A percentile compares a stretch with the other conserved stretches of the same genome.
These are phyloP conservation scores for Adenanthera pavonina DNA, from an alignment of 306 rosid species.

Conservation along the genomic window DNA sequence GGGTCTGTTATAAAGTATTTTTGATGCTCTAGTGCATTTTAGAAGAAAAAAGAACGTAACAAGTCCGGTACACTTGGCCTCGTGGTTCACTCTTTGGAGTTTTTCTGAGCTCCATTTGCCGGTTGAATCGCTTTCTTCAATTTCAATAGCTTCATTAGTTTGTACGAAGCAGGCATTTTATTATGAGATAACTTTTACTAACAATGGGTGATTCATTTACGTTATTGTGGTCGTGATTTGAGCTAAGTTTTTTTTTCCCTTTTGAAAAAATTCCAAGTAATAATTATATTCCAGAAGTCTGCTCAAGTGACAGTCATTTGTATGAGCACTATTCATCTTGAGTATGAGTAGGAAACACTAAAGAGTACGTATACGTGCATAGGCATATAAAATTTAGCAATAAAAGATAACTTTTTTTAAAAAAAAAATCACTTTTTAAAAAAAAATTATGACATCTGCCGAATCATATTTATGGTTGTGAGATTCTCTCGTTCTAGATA, in stretches of 20 bases:
- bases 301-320: not conserved
- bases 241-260: not conserved
- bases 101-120: not conserved
- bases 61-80: not conserved
- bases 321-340: not conserved
- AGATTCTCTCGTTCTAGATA: not conserved
- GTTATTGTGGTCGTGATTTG: not conserved
- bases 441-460: no score
- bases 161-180: not conserved
- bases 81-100: not conserved
- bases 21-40: conserved; percentile 7
- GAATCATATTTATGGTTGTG: not conserved
- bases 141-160: not conserved
- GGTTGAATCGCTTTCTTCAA: conserved; percentile 10
- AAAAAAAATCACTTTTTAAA: no score
- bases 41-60: not conserved
- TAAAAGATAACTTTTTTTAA: not conserved
- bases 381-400: not conserved
- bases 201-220: not conserved
- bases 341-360: not conserved
- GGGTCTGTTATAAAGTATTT: conserved; percentile 24
- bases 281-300: not conserved
- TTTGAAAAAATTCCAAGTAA: not conserved
- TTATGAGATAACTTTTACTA: not conserved
- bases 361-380: not conserved